Percentiles rank a stretch among this genome's conserved stretches.
Evolutionary conservation across 2,329 filamentous ascomycete species (phyloP).

Genomic region (Neonectria neomacrospora): DNA sequence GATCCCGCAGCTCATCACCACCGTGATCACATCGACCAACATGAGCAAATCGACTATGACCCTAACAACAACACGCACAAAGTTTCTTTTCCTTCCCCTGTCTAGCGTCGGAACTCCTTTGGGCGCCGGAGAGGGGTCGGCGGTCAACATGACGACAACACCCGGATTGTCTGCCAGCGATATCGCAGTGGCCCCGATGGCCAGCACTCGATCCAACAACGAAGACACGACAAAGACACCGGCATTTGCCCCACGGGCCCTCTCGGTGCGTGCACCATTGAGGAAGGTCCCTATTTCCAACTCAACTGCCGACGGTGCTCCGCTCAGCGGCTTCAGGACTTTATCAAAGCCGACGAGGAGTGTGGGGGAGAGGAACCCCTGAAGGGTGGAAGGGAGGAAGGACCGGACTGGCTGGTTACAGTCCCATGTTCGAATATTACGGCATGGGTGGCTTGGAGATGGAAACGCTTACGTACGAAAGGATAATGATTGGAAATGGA

Average conservation of each 20-base stretch:
- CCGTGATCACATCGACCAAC: slow-evolving; percentile 36
- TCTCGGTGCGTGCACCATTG: slow-evolving; percentile 2
- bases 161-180: background rate
- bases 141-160: slow-evolving; percentile 4
- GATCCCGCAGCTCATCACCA: slow-evolving; percentile 23
- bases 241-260: slow-evolving; percentile 16
- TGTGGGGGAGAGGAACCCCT: slow-evolving; percentile 26
- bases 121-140: background rate
- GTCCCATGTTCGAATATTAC: slow-evolving; percentile 12
- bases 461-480: slow-evolving; percentile 26
- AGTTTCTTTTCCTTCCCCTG: slow-evolving; percentile 26
- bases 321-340: slow-evolving; percentile 41
- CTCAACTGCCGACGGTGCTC: slow-evolving; percentile 15
- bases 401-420: slow-evolving; percentile 11
- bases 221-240: slow-evolving; percentile 19
- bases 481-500: slow-evolving; percentile 16
- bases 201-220: slow-evolving; percentile 7
- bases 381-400: slow-evolving; percentile 14
- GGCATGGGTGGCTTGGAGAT: slow-evolving; percentile 15
- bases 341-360: slow-evolving; percentile 36
- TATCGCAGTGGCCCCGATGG: background rate
- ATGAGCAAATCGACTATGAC: slow-evolving; percentile 37
- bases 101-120: slow-evolving; percentile 3
- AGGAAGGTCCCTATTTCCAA: slow-evolving; percentile 14
- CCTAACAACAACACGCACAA: slow-evolving; percentile 28